Conservation (phyloP, 2,329 filamentous ascomycete species). For the Coleophoma cylindrospora region DNA sequence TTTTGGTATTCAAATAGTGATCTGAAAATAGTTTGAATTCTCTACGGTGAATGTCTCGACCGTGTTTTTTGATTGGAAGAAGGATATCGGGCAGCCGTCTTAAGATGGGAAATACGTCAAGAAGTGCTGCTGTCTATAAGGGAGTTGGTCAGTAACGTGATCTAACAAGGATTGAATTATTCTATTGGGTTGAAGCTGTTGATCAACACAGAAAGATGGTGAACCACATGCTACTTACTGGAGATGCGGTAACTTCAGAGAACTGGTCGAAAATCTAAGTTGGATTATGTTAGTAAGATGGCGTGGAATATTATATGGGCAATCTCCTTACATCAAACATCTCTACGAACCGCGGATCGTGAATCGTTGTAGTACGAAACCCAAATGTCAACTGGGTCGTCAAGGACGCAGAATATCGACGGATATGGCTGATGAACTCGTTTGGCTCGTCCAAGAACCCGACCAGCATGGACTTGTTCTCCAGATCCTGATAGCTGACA, state of each 20-base stretch:
- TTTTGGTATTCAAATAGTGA: constrained; percentile 36
- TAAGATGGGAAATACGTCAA: constrained; percentile 37
- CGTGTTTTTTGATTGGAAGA: constrained; percentile 32
- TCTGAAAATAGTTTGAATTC: constrained; percentile 37
- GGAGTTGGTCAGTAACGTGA: no score
- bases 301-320: no score
- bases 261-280: constrained; percentile 32
- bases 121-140: constrained; percentile 29
- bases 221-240: no score
- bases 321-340: constrained; percentile 25
- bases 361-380: constrained; percentile 25
- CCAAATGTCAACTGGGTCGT: constrained; percentile 34
- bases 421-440: constrained; percentile 38
- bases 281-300: no score
- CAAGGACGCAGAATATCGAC: constrained; percentile 42
- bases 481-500: constrained; percentile 37
- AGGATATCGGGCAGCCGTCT: constrained; percentile 34
- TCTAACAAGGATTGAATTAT: no score
- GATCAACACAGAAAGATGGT: no score
- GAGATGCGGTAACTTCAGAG: constrained; percentile 33
- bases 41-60: constrained; percentile 34
- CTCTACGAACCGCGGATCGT: constrained; percentile 30
- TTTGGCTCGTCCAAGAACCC: constrained; percentile 36
- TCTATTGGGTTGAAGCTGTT: no score
- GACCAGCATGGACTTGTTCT: constrained; percentile 40